Evolutionary conservation across 306 rosid species (phyloP).

Genomic region (Dicorynia guianensis): DNA sequence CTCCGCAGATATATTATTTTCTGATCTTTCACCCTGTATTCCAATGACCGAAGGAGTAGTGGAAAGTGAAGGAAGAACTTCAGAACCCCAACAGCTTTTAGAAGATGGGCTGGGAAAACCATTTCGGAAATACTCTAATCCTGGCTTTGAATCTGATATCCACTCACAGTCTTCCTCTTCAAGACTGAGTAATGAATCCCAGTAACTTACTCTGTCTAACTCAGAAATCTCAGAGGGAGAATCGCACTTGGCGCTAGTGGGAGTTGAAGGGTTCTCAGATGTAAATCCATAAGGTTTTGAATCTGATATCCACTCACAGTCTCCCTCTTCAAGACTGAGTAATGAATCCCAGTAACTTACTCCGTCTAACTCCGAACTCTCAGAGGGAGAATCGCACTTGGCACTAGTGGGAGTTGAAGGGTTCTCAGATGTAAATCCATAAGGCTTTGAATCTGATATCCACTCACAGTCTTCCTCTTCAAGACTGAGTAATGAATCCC

Average conservation of each 20-base stretch:
- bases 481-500: constrained; percentile 49
- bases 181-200: constrained; percentile 50
- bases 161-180: constrained; percentile 42
- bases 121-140: background rate
- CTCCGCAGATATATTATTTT: constrained; percentile 25
- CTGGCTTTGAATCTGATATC: constrained; percentile 33
- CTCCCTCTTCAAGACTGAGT: constrained; percentile 53
- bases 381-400: constrained; percentile 25
- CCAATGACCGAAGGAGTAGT: constrained; percentile 11
- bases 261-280: constrained; percentile 34
- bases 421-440: constrained; percentile 4
- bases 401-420: background rate
- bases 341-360: constrained; percentile 44
- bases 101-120: constrained; percentile 39
- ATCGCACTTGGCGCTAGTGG: constrained; percentile 35
- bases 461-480: constrained; percentile 51
- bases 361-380: constrained; percentile 39
- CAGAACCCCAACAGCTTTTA: constrained; percentile 21
- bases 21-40: background rate
- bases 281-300: constrained; percentile 19
- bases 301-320: constrained; percentile 48
- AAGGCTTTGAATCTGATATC: constrained; percentile 45
- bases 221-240: constrained; percentile 38
- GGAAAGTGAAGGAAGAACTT: constrained; percentile 26
- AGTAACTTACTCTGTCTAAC: constrained; percentile 24